Evolutionary conservation across 1,284 basidiomycete species (phyloP).

Genomic region (Marasmius fiardii): DNA sequence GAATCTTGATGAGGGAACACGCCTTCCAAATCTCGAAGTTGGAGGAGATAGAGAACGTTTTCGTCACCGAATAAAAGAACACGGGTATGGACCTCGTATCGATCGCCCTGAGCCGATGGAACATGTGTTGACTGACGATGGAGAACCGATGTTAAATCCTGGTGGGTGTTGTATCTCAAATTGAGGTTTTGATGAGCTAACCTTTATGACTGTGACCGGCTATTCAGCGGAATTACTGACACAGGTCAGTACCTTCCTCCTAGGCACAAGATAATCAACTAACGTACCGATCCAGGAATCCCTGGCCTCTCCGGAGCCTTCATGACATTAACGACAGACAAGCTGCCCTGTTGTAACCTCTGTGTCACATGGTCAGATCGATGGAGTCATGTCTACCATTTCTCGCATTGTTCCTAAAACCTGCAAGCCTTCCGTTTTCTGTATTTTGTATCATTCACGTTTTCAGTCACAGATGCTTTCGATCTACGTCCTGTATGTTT

Average conservation of each 20-base stretch:
- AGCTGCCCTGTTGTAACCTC: neutral
- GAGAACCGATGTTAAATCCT: constrained; percentile 64
- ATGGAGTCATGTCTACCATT: too few relatives aligned
- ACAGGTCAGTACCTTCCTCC: constrained; percentile 36
- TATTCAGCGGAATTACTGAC: constrained; percentile 55
- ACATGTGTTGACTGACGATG: constrained; percentile 56
- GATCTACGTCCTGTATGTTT: too few relatives aligned
- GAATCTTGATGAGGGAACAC: too few relatives aligned
- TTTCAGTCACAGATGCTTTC: too few relatives aligned
- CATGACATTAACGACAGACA: constrained; percentile 24
- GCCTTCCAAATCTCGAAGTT: too few relatives aligned
- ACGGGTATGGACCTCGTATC: constrained; percentile 25
- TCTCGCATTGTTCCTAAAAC: too few relatives aligned
- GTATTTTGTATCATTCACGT: too few relatives aligned
- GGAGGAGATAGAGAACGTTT: neutral
- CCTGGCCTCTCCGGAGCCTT: constrained; percentile 55
- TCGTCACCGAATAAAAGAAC: constrained; percentile 6
- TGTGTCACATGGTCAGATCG: neutral
- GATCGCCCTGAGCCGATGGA: constrained; percentile 39
- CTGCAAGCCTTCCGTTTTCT: too few relatives aligned
- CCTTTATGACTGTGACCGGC: neutral
- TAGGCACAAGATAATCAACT: constrained; percentile 5
- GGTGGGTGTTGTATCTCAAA: constrained; percentile 32
- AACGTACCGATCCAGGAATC: constrained; percentile 42
- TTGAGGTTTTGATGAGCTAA: constrained; percentile 6